These are phyloP conservation scores for Naganishia vishniacii DNA, from an alignment of 768 basidiomycete genomes.

Conservation along the genomic window DNA sequence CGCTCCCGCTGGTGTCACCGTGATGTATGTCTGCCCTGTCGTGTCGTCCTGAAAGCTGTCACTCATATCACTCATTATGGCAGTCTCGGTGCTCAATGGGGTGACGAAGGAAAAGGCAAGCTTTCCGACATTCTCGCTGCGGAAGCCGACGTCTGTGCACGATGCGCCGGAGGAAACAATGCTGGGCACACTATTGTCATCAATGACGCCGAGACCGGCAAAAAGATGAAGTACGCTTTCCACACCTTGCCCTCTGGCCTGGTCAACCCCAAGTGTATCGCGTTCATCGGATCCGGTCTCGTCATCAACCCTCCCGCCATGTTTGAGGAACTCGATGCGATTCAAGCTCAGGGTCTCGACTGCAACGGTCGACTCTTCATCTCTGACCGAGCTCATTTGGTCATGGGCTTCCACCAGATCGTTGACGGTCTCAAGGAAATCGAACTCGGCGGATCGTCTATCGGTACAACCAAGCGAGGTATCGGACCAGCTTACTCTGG, in stretches of 20 bases:
- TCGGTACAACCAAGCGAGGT: slow-evolving; percentile 96
- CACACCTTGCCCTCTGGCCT: slow-evolving; percentile 85
- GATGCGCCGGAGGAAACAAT: slow-evolving; percentile 97
- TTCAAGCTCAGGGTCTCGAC: slow-evolving; percentile 81
- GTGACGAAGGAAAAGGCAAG: slow-evolving; percentile 58
- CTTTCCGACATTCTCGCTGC: slow-evolving; percentile 92
- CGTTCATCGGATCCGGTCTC: slow-evolving; percentile 89
- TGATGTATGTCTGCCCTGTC: slow-evolving; percentile 1
- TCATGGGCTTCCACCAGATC: slow-evolving; percentile 99
- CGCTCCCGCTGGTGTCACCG: slow-evolving; percentile 44
- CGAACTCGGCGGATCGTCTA: slow-evolving; percentile 78
- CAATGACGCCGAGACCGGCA: slow-evolving; percentile 56
- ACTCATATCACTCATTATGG: not conserved
- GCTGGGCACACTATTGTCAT: slow-evolving; percentile 97
- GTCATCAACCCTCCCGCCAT: slow-evolving; percentile 93
- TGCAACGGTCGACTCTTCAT: slow-evolving; percentile 79
- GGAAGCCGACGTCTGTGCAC: slow-evolving; percentile 82
- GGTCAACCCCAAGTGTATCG: slow-evolving; percentile 75
- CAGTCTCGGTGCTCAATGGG: slow-evolving; percentile 51
- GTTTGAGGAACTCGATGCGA: slow-evolving; percentile 81
- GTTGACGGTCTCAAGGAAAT: slow-evolving; percentile 98
- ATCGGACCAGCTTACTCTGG: slow-evolving; percentile 98
- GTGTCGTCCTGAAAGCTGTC: not conserved
- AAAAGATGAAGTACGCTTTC: slow-evolving; percentile 82
- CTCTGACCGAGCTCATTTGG: slow-evolving; percentile 92